Evolutionary conservation across 1,284 basidiomycete genomes (phyloP).

Genomic region (Cutaneotrichosporon spelunceum): DNA sequence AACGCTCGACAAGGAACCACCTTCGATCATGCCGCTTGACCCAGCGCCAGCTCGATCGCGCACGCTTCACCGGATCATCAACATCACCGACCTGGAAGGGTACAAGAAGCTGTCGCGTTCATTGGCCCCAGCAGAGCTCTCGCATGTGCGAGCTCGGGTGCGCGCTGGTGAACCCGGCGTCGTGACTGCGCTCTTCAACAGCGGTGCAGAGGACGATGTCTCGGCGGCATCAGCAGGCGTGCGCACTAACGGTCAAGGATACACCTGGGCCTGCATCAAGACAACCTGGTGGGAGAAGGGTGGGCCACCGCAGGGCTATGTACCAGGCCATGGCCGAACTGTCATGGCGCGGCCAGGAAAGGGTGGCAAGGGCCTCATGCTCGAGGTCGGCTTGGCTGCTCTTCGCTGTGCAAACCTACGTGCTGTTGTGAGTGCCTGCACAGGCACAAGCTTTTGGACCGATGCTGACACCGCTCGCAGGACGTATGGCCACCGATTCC

Average conservation of each 20-base stretch:
- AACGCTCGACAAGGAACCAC: conserved; percentile 44
- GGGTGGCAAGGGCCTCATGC: conserved; percentile 55
- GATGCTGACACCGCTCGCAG: conserved; percentile 50
- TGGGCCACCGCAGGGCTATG: conserved; percentile 36
- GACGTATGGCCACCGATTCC: conserved; percentile 75
- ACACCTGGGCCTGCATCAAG: conserved; percentile 57
- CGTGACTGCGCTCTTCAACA: conserved; percentile 66
- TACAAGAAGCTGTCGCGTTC: conserved; percentile 72
- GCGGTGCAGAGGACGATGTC: conserved; percentile 20
- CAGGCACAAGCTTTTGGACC: not conserved
- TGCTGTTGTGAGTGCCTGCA: conserved; percentile 53
- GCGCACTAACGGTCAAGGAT: conserved; percentile 58
- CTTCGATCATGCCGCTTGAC: conserved; percentile 37
- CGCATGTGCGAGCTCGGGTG: conserved; percentile 66
- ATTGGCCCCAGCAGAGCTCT: conserved; percentile 66
- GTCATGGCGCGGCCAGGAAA: conserved; percentile 30
- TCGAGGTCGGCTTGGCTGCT: conserved; percentile 79
- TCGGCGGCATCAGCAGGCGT: conserved; percentile 30
- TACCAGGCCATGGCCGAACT: conserved; percentile 49
- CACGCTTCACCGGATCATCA: conserved; percentile 63
- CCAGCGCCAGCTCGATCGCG: conserved; percentile 55
- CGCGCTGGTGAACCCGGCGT: conserved; percentile 66
- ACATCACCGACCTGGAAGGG: conserved; percentile 63
- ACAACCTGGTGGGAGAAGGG: conserved; percentile 78
- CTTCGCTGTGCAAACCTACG: conserved; percentile 69